Base-by-base conservation (phyloP, 176 grass and related monocot species). In the Metroxylon sagu region DNA sequence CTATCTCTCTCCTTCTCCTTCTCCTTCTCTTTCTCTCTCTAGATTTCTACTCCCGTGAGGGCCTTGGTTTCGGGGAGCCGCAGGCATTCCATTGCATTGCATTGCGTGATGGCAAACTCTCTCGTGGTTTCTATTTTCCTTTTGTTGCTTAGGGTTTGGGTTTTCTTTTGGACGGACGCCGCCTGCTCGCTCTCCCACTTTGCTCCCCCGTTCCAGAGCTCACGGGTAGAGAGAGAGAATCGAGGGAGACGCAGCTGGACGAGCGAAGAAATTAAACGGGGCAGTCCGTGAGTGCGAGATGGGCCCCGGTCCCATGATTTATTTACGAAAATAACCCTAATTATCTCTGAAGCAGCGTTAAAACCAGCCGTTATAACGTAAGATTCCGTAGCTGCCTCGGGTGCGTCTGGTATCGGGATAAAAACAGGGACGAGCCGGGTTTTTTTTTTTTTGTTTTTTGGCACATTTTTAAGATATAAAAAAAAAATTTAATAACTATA, bases 31-130 rank as follows among this genome's bases (percentile, higher is more conserved):
- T 14, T 43, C 35, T 43, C 35, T 43, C 35, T 43, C 35, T 10
- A 35, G 35, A 43, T 12, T 12, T 2, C 35, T 14, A 43, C 35
- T 43, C 35, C 7, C 8, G 5, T 10, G 35, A 43, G 35, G 35
- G 7, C 35, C 12, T 43, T 43, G 53, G 23, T 56, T 56, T 56
- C 23, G 53, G 8, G 16, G 53, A 18, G 18, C 21, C 18, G 2
- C 6, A 19, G 52, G 30, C 71, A 55, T 74, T 65, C 30, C 43
- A 14, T 65, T 74, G 30, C 71, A 55, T 74, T 65, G 53, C 43
- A 14, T 65, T 74, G 48, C 19, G 52, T 58, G 30, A 25, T 25
- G n/a, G 18, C 31, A n/a, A 72, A 48, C 29, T 62, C 21, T 19
- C 39, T 52, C 74, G 25, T 62, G 26, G 35, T 14, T 43, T 43